A percentile compares a stretch with the other conserved stretches of the same genome.
phyloP scores from a whole-genome alignment of 441 rosid species.

The Gossypium laxum region DNA sequence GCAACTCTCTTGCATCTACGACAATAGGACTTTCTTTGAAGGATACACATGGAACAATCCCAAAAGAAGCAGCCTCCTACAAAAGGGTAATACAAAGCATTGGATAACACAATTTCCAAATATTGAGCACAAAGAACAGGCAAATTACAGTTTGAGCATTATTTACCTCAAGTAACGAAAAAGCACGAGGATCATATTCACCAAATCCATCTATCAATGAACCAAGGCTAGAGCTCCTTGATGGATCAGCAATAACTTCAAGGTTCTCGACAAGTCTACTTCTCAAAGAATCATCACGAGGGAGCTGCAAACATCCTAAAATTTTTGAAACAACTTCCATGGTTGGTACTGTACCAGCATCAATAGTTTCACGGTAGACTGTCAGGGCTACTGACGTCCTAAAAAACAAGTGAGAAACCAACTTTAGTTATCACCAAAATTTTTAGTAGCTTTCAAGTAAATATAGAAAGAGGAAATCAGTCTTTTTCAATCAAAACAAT shows the following conservation, averaged over 20 bases:
- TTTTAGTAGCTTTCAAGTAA: neutral
- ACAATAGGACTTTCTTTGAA: constrained; percentile 52
- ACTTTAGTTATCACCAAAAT: neutral
- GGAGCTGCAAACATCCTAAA: constrained; percentile 76
- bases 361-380: constrained; percentile 57
- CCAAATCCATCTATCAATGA: constrained; percentile 84
- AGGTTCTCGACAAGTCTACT: constrained; percentile 53
- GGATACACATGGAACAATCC: constrained; percentile 53
- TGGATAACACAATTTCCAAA: constrained; percentile 12
- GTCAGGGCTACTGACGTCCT: constrained; percentile 67
- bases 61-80: constrained; percentile 77
- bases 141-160: neutral
- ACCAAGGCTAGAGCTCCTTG: constrained; percentile 44
- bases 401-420: constrained; percentile 17
- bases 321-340: constrained; percentile 68
- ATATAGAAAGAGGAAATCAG: neutral
- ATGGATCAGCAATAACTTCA: constrained; percentile 38
- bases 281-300: constrained; percentile 53
- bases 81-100: constrained; percentile 12
- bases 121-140: constrained; percentile 12
- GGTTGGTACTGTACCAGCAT: constrained; percentile 53
- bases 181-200: constrained; percentile 87
- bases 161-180: constrained; percentile 71
- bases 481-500: neutral
- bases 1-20: constrained; percentile 54